phyloP scores from a whole-genome alignment of 208 protist species.

The Wallacemonas sp. region DNA sequence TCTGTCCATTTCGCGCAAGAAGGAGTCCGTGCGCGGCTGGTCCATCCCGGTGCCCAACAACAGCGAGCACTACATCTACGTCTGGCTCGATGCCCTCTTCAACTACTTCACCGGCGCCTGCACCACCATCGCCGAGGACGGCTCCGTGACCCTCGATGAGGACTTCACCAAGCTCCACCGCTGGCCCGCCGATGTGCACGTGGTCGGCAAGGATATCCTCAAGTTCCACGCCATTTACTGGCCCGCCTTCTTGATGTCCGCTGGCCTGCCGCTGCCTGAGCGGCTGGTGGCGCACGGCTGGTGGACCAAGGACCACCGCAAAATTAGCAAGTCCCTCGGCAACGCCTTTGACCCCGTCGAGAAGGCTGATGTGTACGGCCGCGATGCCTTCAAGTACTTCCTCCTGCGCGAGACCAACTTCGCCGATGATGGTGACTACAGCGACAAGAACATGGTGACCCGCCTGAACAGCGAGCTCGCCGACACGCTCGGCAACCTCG shows the following conservation, averaged over 20 bases:
- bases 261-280: slow-evolving; percentile 92
- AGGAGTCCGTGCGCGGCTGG: slow-evolving; percentile 92
- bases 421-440: slow-evolving; percentile 96
- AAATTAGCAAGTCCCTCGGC: slow-evolving; percentile 98
- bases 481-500: slow-evolving; percentile 94
- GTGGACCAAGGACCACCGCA: slow-evolving; percentile 95
- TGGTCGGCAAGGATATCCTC: slow-evolving; percentile 99
- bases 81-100: slow-evolving; percentile 99
- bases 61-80: slow-evolving; percentile 97
- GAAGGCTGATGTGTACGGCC: slow-evolving; percentile 79
- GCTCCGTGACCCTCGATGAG: slow-evolving; percentile 42
- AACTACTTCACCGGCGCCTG: slow-evolving; percentile 98
- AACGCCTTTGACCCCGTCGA: slow-evolving; percentile 96
- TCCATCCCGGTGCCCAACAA: slow-evolving; percentile 97
- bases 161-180: slow-evolving; percentile 46
- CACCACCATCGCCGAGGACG: slow-evolving; percentile 40
- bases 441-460: slow-evolving; percentile 80
- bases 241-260: slow-evolving; percentile 98
- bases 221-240: slow-evolving; percentile 99
- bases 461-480: slow-evolving; percentile 94
- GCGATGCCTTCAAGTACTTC: slow-evolving; percentile 96
- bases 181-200: slow-evolving; percentile 90
- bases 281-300: slow-evolving; percentile 93
- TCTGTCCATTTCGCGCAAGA: slow-evolving; percentile 96
- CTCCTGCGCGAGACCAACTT: slow-evolving; percentile 95